Base-by-base conservation (phyloP, 148 eudicot genomes). In the Persicaria tinctoria region DNA sequence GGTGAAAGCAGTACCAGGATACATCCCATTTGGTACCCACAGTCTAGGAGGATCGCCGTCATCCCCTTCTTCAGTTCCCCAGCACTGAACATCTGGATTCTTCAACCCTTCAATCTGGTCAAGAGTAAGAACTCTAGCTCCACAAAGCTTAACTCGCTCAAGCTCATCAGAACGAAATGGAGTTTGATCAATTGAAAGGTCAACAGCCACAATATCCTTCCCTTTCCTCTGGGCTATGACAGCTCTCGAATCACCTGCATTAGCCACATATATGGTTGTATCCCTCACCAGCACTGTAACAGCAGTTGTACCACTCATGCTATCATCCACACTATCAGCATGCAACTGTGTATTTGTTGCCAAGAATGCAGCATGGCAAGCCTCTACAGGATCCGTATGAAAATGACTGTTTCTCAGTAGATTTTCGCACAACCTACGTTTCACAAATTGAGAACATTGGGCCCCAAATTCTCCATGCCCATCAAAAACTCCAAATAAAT, bases 41-140 rank as follows among this genome's bases (percentile, higher is more conserved):
- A 95, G 77, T 77, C 98, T 87, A 41, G 98, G 98, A 77, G 98
- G 98, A 89, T 95, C 98, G 53, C 98, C 98, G 76, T 95, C 98
- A 84, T 95, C 97, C 38, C 73, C 97, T 81, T 95, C 98, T 90
- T 92, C 98, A 38, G 93, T 92, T 14, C 87, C 98, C 98, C 98
- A 95, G 83, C 96, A 95, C 80, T 87, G 96, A 47, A 87, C 87
- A 79, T 90, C 86, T 46, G 98, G 93, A 81, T 89, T 87, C 84
- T 95, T 95, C 74, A 95, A 84, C 75, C 98, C 98, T 85, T 95
- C 98, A 82, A 95, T 95, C 82, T 95, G 98, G 81, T 95, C 98
- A 84, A 95, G 83, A n/a, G 98, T 95, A 51, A 95, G 88, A 83
- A 95, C 98, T 77, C 98, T 87, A 4, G 97, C 98, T 78, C 98